These are phyloP conservation scores for Hylodesmum podocarpum DNA, from an alignment of 306 rosid species.

Conservation along the genomic window DNA sequence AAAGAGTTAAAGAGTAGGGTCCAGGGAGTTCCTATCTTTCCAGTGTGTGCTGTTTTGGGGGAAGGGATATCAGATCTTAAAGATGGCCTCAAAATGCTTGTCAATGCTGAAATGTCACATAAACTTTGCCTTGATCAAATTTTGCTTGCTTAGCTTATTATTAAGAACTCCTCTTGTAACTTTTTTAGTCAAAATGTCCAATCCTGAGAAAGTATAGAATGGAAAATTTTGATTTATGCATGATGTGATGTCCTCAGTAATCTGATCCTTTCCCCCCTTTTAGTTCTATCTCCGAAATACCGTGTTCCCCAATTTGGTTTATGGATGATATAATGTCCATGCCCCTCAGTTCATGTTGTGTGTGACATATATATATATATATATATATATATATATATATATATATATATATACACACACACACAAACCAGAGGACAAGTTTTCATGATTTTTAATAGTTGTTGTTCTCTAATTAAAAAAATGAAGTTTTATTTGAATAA, in stretches of 20 bases:
- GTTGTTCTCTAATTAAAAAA: too few species aligned
- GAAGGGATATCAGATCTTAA: slow-evolving; percentile 83
- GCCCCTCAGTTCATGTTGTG: too few species aligned
- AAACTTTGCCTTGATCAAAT: slow-evolving; percentile 57
- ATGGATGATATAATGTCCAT: too few species aligned
- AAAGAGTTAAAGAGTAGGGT: slow-evolving; percentile 72
- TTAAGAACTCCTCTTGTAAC: background rate
- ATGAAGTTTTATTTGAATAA: too few species aligned
- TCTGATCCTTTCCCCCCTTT: too few species aligned
- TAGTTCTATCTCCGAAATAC: too few species aligned
- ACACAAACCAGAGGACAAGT: background rate
- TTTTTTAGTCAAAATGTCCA: background rate
- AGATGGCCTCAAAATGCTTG: slow-evolving; percentile 73
- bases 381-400: too few species aligned
- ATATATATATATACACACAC: too few species aligned
- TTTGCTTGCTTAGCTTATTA: slow-evolving; percentile 47
- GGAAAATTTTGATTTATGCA: background rate
- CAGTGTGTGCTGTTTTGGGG: slow-evolving; percentile 82
- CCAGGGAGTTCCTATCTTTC: slow-evolving; percentile 68
- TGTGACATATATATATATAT: too few species aligned
- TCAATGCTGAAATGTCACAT: slow-evolving; percentile 60
- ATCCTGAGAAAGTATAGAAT: background rate
- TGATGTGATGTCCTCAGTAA: background rate
- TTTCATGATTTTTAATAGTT: too few species aligned
- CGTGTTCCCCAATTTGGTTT: too few species aligned